Evolutionary conservation across 805 yeast genomes (phyloP).

Genomic region (Candida maris): DNA sequence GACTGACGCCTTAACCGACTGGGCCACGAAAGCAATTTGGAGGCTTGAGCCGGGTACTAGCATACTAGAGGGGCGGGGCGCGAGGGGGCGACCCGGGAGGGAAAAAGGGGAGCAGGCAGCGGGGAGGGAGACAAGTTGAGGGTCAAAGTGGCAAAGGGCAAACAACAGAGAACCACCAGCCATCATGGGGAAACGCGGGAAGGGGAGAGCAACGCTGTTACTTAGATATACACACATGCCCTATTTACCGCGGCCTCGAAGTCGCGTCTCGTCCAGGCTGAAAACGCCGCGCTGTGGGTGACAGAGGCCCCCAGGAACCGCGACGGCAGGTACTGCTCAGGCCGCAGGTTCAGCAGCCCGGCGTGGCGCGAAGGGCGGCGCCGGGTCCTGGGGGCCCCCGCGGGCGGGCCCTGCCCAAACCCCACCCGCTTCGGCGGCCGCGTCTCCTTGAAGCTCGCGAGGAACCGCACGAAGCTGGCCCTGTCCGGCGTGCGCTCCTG

Average conservation of each 20-base stretch:
- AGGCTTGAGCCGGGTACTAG: not conserved
- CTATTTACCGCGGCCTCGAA: not conserved
- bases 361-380: too few relatives aligned
- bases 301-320: not conserved
- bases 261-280: not conserved
- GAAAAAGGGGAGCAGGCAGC: too few relatives aligned
- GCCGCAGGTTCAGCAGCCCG: not conserved
- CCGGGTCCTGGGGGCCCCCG: too few relatives aligned
- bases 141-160: too few relatives aligned
- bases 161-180: too few relatives aligned
- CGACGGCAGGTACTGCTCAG: not conserved
- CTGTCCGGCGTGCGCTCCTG: not conserved
- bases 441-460: slow-evolving; percentile 6
- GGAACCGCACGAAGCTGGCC: slow-evolving; percentile 7
- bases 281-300: not conserved
- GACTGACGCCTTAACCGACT: slow-evolving; percentile 40
- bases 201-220: too few relatives aligned
- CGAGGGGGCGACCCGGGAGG: too few relatives aligned
- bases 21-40: slow-evolving; percentile 34
- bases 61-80: too few relatives aligned
- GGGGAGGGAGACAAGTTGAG: too few relatives aligned
- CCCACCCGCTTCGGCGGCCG: slow-evolving; percentile 18
- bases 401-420: too few relatives aligned
- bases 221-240: not conserved
- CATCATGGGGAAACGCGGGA: too few relatives aligned